A percentile compares a stretch with the other conserved stretches of the same genome.
Conservation (phyloP, 306 rosid species). For the Citrullus colocynthis region DNA sequence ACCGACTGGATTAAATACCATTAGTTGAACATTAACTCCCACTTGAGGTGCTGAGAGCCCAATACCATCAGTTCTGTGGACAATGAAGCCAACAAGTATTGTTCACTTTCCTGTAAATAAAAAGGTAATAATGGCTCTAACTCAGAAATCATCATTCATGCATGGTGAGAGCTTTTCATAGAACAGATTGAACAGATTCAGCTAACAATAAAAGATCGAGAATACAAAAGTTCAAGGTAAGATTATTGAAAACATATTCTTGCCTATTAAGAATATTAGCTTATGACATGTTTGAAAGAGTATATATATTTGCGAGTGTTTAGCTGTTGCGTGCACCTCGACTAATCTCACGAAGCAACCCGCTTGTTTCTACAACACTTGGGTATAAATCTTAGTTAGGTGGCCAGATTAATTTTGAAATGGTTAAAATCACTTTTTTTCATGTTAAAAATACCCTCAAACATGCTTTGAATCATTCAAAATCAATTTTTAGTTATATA, state of each 20-base stretch:
- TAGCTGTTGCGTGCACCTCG: no score
- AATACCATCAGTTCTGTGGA: slow-evolving; percentile 82
- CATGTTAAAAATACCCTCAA: no score
- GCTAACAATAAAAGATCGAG: background rate
- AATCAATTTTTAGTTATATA: no score
- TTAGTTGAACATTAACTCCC: slow-evolving; percentile 76
- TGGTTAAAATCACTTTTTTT: no score
- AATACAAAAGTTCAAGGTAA: background rate
- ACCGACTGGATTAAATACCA: slow-evolving; percentile 86
- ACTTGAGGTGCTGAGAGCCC: slow-evolving; percentile 98
- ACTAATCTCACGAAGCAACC: no score
- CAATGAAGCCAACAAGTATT: slow-evolving; percentile 35
- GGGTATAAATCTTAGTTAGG: no score
- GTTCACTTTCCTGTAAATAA: slow-evolving; percentile 33
- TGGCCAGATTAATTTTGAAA: no score
- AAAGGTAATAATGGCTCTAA: slow-evolving; percentile 11
- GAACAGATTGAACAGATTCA: background rate
- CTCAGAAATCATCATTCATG: slow-evolving; percentile 5
- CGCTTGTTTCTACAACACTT: no score
- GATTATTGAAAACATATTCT: background rate
- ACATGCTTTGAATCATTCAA: no score
- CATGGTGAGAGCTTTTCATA: background rate
- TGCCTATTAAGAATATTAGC: no score
- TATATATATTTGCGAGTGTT: no score
- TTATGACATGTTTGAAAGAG: no score